A percentile compares a stretch with the other conserved stretches of the same genome.
Evolutionary conservation across 2,329 filamentous ascomycete species (phyloP).

Genomic region (Diaporthe longicolla): DNA sequence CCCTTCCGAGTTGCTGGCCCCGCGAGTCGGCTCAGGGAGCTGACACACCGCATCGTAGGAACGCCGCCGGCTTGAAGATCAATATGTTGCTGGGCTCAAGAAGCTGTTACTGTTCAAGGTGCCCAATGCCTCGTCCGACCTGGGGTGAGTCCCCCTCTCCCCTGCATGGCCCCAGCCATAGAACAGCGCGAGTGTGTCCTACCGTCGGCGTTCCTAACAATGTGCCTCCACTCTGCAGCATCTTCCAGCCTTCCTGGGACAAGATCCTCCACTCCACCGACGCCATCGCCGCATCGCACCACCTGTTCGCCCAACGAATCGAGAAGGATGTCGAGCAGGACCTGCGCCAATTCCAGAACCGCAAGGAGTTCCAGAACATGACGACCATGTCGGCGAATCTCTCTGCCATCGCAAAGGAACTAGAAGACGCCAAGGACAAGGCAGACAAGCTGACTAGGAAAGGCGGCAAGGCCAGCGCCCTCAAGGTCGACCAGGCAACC

Average conservation of each 20-base stretch:
- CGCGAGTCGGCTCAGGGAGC: slow-evolving; percentile 33
- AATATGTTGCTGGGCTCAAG: slow-evolving; percentile 85
- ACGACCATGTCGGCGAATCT: slow-evolving; percentile 86
- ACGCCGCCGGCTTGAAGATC: slow-evolving; percentile 90
- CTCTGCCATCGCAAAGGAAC: slow-evolving; percentile 82
- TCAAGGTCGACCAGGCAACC: slow-evolving; percentile 82
- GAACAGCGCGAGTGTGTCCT: background rate
- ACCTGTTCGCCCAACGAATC: slow-evolving; percentile 83
- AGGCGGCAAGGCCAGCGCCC: slow-evolving; percentile 80
- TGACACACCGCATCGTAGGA: slow-evolving; percentile 71
- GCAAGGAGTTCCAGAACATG: slow-evolving; percentile 86
- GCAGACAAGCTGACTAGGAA: slow-evolving; percentile 87
- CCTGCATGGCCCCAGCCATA: slow-evolving; percentile 37
- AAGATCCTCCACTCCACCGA: slow-evolving; percentile 86
- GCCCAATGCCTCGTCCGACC: slow-evolving; percentile 81
- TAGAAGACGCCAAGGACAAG: slow-evolving; percentile 87
- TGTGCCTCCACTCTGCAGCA: slow-evolving; percentile 63
- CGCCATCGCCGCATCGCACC: slow-evolving; percentile 85
- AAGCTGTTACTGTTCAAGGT: slow-evolving; percentile 83
- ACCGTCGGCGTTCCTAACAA: slow-evolving; percentile 21
- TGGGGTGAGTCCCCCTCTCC: slow-evolving; percentile 77
- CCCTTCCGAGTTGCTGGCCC: background rate
- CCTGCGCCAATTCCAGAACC: slow-evolving; percentile 80
- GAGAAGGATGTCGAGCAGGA: slow-evolving; percentile 90
- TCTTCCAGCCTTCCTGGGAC: slow-evolving; percentile 93